These are phyloP conservation scores for Bruguiera gymnorhiza DNA, from an alignment of 345 rosid genomes.

Conservation along the genomic window DNA sequence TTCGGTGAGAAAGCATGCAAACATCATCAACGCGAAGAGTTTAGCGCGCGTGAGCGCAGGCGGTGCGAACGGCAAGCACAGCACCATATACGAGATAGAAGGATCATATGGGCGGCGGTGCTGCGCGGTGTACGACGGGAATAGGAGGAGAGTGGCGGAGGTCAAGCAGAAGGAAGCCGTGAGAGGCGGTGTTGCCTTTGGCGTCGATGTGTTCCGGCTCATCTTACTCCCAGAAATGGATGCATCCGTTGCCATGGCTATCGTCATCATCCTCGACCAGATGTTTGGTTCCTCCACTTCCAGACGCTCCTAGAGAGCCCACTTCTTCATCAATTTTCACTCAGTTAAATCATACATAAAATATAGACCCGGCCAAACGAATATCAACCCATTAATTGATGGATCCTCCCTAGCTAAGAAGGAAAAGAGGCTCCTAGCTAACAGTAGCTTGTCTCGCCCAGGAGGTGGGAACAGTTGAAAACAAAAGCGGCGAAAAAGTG, in stretches of 20 bases:
- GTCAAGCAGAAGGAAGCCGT: constrained; percentile 58
- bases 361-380: too few species aligned
- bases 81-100: constrained; percentile 56
- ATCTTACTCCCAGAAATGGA: constrained; percentile 61
- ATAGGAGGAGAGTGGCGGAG: constrained; percentile 56
- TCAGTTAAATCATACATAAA: too few species aligned
- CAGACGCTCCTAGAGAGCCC: constrained; percentile 25
- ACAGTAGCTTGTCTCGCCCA: too few species aligned
- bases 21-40: constrained; percentile 43
- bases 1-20: constrained; percentile 50
- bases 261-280: constrained; percentile 83
- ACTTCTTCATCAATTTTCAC: too few species aligned
- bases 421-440: too few species aligned
- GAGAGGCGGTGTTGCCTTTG: constrained; percentile 57
- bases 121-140: constrained; percentile 60
- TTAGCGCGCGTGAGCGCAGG: constrained; percentile 49
- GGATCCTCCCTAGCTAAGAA: too few species aligned
- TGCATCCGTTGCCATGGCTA: constrained; percentile 62
- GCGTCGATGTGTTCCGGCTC: constrained; percentile 71
- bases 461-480: too few species aligned
- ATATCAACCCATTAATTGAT: too few species aligned
- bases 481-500: too few species aligned
- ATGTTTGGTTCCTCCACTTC: constrained; percentile 63
- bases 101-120: constrained; percentile 67
- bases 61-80: constrained; percentile 5